Conservation (phyloP, 2,329 filamentous ascomycete genomes). For the Bisporella sp. region DNA sequence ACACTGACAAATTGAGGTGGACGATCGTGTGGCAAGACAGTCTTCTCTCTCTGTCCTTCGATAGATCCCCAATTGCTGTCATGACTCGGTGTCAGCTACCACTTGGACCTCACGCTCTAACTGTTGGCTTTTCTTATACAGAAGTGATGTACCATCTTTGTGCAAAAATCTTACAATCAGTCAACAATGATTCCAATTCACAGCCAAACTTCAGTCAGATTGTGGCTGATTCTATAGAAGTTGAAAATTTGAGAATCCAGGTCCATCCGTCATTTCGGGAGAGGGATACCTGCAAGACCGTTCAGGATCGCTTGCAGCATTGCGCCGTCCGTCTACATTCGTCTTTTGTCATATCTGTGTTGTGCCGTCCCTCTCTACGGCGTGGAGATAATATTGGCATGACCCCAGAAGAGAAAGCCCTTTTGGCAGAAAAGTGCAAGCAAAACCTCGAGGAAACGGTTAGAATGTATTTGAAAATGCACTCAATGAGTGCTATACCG, state of each 20-base stretch:
- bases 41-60: conserved; percentile 58
- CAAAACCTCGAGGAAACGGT: conserved; percentile 57
- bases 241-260: conserved; percentile 34
- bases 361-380: conserved; percentile 55
- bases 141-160: conserved; percentile 61
- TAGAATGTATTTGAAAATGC: conserved; percentile 63
- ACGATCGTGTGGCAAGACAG: conserved; percentile 62
- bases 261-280: conserved; percentile 45
- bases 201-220: conserved; percentile 37
- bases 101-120: conserved; percentile 45
- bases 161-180: conserved; percentile 45
- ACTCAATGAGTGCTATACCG: conserved; percentile 59
- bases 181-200: conserved; percentile 24
- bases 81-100: conserved; percentile 34
- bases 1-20: conserved; percentile 31
- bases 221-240: conserved; percentile 47
- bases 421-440: conserved; percentile 53
- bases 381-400: conserved; percentile 41
- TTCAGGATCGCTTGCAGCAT: conserved; percentile 55
- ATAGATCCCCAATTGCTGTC: conserved; percentile 56
- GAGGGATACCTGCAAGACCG: conserved; percentile 58
- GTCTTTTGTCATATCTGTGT: conserved; percentile 58
- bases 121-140: conserved; percentile 49
- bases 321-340: conserved; percentile 60
- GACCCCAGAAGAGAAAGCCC: conserved; percentile 43